Percentiles rank a stretch among this genome's conserved stretches.
phyloP scores from a whole-genome alignment of 495 filamentous ascomycete species.

The Parathielavia hyrcaniae region DNA sequence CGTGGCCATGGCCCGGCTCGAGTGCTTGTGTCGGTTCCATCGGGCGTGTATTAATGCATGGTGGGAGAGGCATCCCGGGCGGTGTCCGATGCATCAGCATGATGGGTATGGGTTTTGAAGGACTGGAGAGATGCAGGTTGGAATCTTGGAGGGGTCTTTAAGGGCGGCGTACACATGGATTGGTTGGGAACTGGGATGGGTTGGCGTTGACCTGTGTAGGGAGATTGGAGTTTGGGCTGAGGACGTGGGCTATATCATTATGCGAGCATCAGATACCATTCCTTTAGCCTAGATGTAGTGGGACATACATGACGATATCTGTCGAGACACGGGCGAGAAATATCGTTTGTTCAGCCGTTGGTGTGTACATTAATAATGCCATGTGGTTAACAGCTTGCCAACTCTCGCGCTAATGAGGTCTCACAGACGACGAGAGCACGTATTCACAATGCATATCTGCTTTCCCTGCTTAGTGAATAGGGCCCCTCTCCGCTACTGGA shows the following conservation, averaged over 20 bases:
- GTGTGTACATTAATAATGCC: neutral
- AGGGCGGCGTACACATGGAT: neutral
- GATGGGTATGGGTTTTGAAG: slow-evolving; percentile 44
- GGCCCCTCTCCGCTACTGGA: too few species aligned
- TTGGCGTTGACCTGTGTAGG: neutral
- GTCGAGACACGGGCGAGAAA: neutral
- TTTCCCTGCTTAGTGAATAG: too few species aligned
- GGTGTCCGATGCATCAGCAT: slow-evolving; percentile 53
- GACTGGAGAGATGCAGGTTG: neutral
- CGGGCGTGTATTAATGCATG: slow-evolving; percentile 56
- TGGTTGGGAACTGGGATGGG: neutral
- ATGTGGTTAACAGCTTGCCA: too few species aligned
- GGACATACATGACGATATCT: neutral
- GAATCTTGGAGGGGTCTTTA: neutral
- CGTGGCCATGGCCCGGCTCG: slow-evolving; percentile 71
- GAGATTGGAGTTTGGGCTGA: neutral
- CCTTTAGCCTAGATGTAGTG: neutral
- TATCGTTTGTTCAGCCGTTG: neutral
- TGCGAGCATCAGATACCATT: slow-evolving; percentile 14
- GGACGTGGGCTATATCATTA: neutral
- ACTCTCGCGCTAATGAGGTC: too few species aligned
- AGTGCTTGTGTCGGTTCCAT: slow-evolving; percentile 94
- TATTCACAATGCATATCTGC: too few species aligned
- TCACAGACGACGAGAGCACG: too few species aligned
- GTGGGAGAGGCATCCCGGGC: slow-evolving; percentile 47